Conservation (phyloP, 2,329 filamentous ascomycete species). For the Colletotrichum higginsianum region DNA sequence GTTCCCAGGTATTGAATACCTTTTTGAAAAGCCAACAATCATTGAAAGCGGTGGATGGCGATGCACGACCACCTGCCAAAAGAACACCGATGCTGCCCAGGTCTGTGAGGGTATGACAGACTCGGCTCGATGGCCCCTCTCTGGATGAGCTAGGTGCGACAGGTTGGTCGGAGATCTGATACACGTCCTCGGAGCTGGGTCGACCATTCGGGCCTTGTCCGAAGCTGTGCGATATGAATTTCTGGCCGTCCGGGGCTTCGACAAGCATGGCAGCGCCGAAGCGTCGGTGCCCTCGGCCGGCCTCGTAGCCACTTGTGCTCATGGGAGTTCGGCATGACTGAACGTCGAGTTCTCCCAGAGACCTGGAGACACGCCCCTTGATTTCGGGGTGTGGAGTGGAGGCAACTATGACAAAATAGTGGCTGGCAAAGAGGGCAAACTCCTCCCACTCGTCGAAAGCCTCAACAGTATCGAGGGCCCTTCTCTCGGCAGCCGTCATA, state of each 20-base stretch:
- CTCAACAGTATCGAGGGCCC: slow-evolving; percentile 78
- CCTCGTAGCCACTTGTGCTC: slow-evolving; percentile 55
- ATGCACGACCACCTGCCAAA: slow-evolving; percentile 83
- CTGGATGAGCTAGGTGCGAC: slow-evolving; percentile 42
- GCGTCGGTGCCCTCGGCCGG: slow-evolving; percentile 65
- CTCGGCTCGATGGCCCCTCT: slow-evolving; percentile 62
- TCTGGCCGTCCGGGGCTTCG: slow-evolving; percentile 56
- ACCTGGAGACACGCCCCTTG: slow-evolving; percentile 17
- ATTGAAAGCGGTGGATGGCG: slow-evolving; percentile 76
- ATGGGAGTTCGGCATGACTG: slow-evolving; percentile 41
- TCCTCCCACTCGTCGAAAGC: slow-evolving; percentile 98
- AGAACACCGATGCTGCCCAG: slow-evolving; percentile 72
- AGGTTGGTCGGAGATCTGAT: slow-evolving; percentile 45
- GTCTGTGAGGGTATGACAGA: slow-evolving; percentile 84
- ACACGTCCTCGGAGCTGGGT: slow-evolving; percentile 67
- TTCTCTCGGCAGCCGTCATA: slow-evolving; percentile 72
- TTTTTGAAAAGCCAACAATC: slow-evolving; percentile 84
- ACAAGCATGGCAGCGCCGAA: slow-evolving; percentile 71
- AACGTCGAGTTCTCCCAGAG: slow-evolving; percentile 5
- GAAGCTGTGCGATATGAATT: slow-evolving; percentile 61
- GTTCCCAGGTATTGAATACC: slow-evolving; percentile 70
- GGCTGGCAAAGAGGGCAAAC: slow-evolving; percentile 85
- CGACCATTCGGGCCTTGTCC: slow-evolving; percentile 62
- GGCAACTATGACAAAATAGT: slow-evolving; percentile 86
- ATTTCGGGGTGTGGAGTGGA: slow-evolving; percentile 51